Evolutionary conservation across 176 grass and related monocot genomes (phyloP), one percentile per base, ranked within the genome.

Genomic region (Elaeis guineensis): DNA sequence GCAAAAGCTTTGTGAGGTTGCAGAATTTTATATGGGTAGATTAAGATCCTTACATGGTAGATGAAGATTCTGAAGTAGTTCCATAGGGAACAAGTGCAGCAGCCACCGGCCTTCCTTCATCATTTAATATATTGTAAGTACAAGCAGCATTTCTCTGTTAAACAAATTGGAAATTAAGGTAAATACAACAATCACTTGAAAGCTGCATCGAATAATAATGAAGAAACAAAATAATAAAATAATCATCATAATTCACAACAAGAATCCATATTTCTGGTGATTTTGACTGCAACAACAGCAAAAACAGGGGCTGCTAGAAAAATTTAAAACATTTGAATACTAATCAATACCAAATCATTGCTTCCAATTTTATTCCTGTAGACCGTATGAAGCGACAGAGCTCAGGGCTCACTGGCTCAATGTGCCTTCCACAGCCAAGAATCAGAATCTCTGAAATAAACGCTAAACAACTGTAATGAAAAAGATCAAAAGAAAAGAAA

Each of bases 291-390:
- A 39, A 12, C 1, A 1, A 39, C 35, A 39, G 35, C 9, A 39
- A 39, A 39, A 39, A 39, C 9, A 39, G 35, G 35, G 35, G 35
- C 35, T 39, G 2, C 35, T 39, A 39, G 35, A 39, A 39, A 39
- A 39, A 8, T 39, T 39, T 12, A 2, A 39, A 39, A 39, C 9
- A 11, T 8, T 39, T 39, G 35, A 12, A 39, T 39, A 11, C 7
- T 39, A 2, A 39, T 39, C 8, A 12, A 17, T 82, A 98, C 93
- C 49, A 98, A 73, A 92, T 87, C 0, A 98, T 23, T 9, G 70
- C 67, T 92, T 98, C 93, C 57, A 89, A 54, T 70, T 98, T 92
- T 87, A 98, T 92, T 69, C 93, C 87, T 19, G 76, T 83, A 50
- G 93, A 98, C 48, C 70, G 25, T 49, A 98, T 80, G 63, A 98